Evolutionary conservation across 345 rosid species (phyloP).

Genomic region (Melastoma malabathricum): DNA sequence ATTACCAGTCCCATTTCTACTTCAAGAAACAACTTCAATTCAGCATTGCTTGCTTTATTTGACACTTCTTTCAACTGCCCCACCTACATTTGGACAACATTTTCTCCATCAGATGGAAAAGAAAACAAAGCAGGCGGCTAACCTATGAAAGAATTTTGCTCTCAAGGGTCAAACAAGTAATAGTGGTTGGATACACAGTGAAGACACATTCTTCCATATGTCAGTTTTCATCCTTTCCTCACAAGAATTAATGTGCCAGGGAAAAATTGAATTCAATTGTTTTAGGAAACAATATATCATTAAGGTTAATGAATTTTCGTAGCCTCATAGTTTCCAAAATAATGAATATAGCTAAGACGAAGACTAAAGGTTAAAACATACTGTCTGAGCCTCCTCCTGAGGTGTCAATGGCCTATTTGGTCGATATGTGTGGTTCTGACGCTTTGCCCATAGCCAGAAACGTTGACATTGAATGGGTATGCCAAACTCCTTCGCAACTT

Average conservation of each 20-base stretch:
- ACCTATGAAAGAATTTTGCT: too few relatives aligned
- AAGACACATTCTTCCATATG: too few relatives aligned
- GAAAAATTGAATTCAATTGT: too few relatives aligned
- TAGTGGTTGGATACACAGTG: too few relatives aligned
- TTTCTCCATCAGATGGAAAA: not conserved
- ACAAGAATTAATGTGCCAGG: too few relatives aligned
- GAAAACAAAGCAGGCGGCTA: not conserved
- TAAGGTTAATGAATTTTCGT: too few relatives aligned
- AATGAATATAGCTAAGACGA: not conserved
- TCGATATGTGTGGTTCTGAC: constrained; percentile 69
- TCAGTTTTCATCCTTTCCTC: too few relatives aligned
- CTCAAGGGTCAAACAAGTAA: too few relatives aligned
- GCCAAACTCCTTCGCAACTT: constrained; percentile 59
- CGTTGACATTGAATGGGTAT: constrained; percentile 58
- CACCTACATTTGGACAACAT: constrained; percentile 34
- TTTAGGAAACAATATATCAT: too few relatives aligned
- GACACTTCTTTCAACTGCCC: constrained; percentile 87
- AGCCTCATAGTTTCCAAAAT: not conserved
- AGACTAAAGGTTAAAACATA: constrained; percentile 14
- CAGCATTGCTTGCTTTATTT: constrained; percentile 71
- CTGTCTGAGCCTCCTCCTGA: constrained; percentile 54
- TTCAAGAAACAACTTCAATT: constrained; percentile 82
- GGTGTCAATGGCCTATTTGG: constrained; percentile 52
- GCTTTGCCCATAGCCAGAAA: constrained; percentile 80
- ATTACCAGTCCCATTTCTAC: constrained; percentile 59